These are phyloP conservation scores for Aspergillus sp. DNA, from an alignment of 2,329 filamentous ascomycete genomes.

Conservation along the genomic window DNA sequence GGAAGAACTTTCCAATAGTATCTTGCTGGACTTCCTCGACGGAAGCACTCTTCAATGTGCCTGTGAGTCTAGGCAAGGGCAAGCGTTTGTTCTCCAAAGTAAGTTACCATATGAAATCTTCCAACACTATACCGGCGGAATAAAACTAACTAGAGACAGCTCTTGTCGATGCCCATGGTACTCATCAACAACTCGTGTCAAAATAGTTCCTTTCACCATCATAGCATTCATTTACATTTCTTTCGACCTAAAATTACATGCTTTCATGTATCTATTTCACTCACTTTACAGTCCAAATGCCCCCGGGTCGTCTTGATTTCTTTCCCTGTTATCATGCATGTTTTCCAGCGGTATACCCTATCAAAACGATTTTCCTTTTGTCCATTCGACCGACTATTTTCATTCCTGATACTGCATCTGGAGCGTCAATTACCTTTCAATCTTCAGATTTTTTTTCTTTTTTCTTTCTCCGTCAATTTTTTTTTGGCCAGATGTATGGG, in stretches of 20 bases:
- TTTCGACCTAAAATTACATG: constrained; percentile 3
- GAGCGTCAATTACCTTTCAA: constrained; percentile 10
- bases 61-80: constrained; percentile 57
- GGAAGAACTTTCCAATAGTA: constrained; percentile 88
- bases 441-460: constrained; percentile 6
- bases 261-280: neutral
- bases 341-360: constrained; percentile 34
- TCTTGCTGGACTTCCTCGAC: constrained; percentile 62
- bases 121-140: neutral
- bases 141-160: constrained; percentile 27
- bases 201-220: constrained; percentile 6
- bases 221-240: constrained; percentile 11
- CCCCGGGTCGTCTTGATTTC: constrained; percentile 1
- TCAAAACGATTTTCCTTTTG: constrained; percentile 24
- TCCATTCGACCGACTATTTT: constrained; percentile 16
- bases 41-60: constrained; percentile 64
- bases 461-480: constrained; percentile 7
- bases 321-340: constrained; percentile 18
- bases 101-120: constrained; percentile 26
- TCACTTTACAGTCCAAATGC: constrained; percentile 1
- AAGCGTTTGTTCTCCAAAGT: constrained; percentile 53
- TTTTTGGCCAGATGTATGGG: constrained; percentile 19
- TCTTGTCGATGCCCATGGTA: constrained; percentile 43
- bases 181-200: constrained; percentile 27
- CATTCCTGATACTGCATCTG: constrained; percentile 10